Percentiles rank a stretch among this genome's conserved stretches.
Evolutionary conservation across 805 yeast genomes (phyloP).

Genomic region (Geotrichum ghanense): DNA sequence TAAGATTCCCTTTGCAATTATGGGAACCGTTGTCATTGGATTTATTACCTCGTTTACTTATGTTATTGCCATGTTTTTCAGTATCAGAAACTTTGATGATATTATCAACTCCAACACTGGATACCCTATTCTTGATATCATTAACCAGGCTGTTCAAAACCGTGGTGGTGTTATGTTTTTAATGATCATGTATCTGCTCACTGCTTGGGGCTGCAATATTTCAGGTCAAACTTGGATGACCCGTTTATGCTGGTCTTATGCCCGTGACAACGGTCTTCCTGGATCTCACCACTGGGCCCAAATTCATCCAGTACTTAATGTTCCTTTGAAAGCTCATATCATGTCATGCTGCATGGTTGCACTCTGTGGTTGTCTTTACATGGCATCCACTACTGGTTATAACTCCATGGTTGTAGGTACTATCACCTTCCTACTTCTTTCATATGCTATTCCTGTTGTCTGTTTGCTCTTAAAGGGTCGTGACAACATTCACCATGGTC

Average conservation of each 20-base stretch:
- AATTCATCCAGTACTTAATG: slow-evolving; percentile 35
- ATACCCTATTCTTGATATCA: slow-evolving; percentile 53
- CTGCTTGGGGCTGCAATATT: slow-evolving; percentile 49
- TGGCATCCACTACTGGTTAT: slow-evolving; percentile 59
- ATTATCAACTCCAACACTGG: slow-evolving; percentile 43
- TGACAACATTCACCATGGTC: slow-evolving; percentile 46
- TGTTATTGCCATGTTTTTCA: slow-evolving; percentile 34
- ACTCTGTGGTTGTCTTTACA: slow-evolving; percentile 46
- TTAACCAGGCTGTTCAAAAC: slow-evolving; percentile 42
- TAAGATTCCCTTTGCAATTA: slow-evolving; percentile 49
- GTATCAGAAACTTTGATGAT: slow-evolving; percentile 40
- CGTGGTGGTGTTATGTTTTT: slow-evolving; percentile 41
- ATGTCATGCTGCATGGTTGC: slow-evolving; percentile 43
- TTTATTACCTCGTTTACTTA: slow-evolving; percentile 36
- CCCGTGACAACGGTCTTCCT: slow-evolving; percentile 54
- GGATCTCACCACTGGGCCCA: slow-evolving; percentile 40
- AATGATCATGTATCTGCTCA: slow-evolving; percentile 36
- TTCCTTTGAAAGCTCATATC: slow-evolving; percentile 51
- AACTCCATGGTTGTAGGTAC: slow-evolving; percentile 54
- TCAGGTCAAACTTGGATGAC: slow-evolving; percentile 61
- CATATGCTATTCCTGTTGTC: slow-evolving; percentile 46
- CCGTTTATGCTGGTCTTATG: slow-evolving; percentile 55
- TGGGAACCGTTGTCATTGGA: slow-evolving; percentile 55
- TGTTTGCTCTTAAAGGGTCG: slow-evolving; percentile 40
- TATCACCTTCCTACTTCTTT: slow-evolving; percentile 43